These are phyloP conservation scores for Penstemon newberryi DNA, from an alignment of 257 asterid genomes.

Conservation along the genomic window DNA sequence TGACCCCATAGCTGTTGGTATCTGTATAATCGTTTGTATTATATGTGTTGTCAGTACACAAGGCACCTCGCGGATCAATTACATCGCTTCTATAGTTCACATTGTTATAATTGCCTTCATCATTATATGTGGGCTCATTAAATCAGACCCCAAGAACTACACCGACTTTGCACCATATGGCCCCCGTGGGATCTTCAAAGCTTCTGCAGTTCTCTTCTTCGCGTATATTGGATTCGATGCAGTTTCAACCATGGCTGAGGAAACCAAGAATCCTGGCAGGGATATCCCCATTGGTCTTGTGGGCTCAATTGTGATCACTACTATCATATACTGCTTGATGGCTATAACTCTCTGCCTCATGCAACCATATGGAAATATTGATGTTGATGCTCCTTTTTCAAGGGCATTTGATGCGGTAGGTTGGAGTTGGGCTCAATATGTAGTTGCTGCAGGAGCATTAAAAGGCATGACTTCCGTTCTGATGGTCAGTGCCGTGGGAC, in stretches of 20 bases:
- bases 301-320: slow-evolving; percentile 58
- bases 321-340: slow-evolving; percentile 42
- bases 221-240: slow-evolving; percentile 67
- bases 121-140: slow-evolving; percentile 46
- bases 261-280: slow-evolving; percentile 48
- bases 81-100: slow-evolving; percentile 56
- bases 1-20: slow-evolving; percentile 51
- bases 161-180: slow-evolving; percentile 41
- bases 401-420: slow-evolving; percentile 47
- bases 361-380: slow-evolving; percentile 42
- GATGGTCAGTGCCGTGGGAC: slow-evolving; percentile 56
- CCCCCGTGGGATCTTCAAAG: slow-evolving; percentile 47
- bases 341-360: slow-evolving; percentile 53
- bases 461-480: slow-evolving; percentile 65
- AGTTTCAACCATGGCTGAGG: slow-evolving; percentile 70
- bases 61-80: slow-evolving; percentile 60
- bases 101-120: slow-evolving; percentile 48
- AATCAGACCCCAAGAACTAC: slow-evolving; percentile 50
- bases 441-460: slow-evolving; percentile 57
- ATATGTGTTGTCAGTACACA: slow-evolving; percentile 54
- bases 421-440: slow-evolving; percentile 60
- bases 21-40: slow-evolving; percentile 34
- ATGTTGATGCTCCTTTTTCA: slow-evolving; percentile 47
- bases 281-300: slow-evolving; percentile 67
- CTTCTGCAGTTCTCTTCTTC: slow-evolving; percentile 57